Base-by-base conservation (phyloP, 768 basidiomycete species). In the Agrocybe chaxingu region DNA sequence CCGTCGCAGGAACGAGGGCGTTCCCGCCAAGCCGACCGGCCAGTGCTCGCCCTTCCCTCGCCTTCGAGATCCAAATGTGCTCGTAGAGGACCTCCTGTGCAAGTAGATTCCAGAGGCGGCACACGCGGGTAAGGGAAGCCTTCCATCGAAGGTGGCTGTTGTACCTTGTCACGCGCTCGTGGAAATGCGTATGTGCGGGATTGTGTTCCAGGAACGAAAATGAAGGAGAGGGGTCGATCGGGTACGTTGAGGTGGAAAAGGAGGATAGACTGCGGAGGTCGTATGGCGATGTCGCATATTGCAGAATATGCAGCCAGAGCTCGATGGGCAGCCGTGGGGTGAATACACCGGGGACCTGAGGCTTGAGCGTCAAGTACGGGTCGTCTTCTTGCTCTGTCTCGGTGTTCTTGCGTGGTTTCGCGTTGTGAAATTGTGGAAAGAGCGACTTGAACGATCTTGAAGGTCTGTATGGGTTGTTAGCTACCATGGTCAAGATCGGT, bases 231-330 rank as follows among this genome's bases (percentile, higher is more conserved):
- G 16, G 16, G 16, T 54, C 8, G 67, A 16, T 16, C 38, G 77
- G 73, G 70, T 63, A 10, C 73, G 36, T 76, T 73, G 54, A 85
- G 72, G 63, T 85, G 85, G 12, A 83, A 82, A 48, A 84, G 12
- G 80, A 70, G 30, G 48, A 29, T 13, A 29, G 50, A 24, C 36
- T n/a, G 43, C 4, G 41, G 30, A 51, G 47, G 31, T 33, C 48
- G 44, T 45, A 42, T 46, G 45, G 16, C 4, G 48, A 48, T 18
- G 79, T 77, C 1, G 83, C 84, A 57, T 78, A 78, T 35, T 80
- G 79, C 45, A 89, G 67, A 51, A 89, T 77, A 57, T 77, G 64
- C n/a, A 79, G 67, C 86, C 86, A 88, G 7, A 89, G 61, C 57
- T 89, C 86, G 1, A 75, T 61, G 0, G 86, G 86, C 9, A 87